Evolutionary conservation across 208 protist species (phyloP).

Genomic region (Angomonas deanei): DNA sequence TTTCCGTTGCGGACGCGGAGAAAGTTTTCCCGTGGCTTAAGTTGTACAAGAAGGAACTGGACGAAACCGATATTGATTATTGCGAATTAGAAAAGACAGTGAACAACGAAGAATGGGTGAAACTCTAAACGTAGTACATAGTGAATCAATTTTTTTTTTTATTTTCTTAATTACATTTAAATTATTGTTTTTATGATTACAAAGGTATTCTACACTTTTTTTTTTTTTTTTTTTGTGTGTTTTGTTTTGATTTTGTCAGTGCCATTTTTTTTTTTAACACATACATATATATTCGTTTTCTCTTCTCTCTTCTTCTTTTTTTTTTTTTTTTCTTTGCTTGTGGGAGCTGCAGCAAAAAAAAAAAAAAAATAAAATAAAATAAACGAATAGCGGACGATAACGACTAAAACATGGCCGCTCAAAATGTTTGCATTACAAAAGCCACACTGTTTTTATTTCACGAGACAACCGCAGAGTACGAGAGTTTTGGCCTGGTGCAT

Average conservation of each 20-base stretch:
- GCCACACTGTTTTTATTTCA: slow-evolving; percentile 49
- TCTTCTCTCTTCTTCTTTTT: slow-evolving; percentile 9
- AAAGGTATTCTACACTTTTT: not conserved
- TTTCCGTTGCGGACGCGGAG: slow-evolving; percentile 13
- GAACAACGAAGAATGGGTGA: slow-evolving; percentile 67
- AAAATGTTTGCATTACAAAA: slow-evolving; percentile 43
- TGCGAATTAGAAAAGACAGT: slow-evolving; percentile 34
- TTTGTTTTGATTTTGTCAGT: not conserved
- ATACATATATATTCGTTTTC: slow-evolving; percentile 1
- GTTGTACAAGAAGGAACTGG: slow-evolving; percentile 73
- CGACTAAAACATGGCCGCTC: slow-evolving; percentile 10
- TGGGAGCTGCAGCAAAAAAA: not conserved
- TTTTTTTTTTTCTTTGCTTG: slow-evolving; percentile 2
- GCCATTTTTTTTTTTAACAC: not conserved
- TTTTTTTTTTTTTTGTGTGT: slow-evolving; percentile 12
- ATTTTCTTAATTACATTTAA: slow-evolving; percentile 9
- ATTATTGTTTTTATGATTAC: slow-evolving; percentile 6
- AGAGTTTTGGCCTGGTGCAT: slow-evolving; percentile 46
- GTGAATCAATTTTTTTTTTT: not conserved
- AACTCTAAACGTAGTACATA: slow-evolving; percentile 22
- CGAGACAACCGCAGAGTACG: slow-evolving; percentile 29
- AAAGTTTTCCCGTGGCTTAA: slow-evolving; percentile 48
- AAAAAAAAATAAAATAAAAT: not conserved
- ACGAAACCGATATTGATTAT: slow-evolving; percentile 70
- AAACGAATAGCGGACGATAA: not conserved